phyloP scores from a whole-genome alignment of 2,329 filamentous ascomycete genomes.

The Teratosphaeria gauchensis region DNA sequence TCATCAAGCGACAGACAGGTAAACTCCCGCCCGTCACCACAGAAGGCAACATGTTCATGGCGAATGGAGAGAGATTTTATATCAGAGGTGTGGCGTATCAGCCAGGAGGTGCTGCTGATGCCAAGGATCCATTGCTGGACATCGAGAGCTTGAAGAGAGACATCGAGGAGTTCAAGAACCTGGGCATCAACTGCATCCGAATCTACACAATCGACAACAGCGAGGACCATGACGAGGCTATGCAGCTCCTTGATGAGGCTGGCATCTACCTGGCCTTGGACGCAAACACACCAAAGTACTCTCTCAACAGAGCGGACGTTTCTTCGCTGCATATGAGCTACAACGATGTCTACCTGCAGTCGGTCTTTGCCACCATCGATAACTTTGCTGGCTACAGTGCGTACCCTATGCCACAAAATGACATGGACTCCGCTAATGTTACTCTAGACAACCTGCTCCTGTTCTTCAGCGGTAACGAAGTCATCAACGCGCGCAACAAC shows the following conservation, averaged over 20 bases:
- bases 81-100: slow-evolving; percentile 49
- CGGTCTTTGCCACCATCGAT: slow-evolving; percentile 80
- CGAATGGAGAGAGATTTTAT: slow-evolving; percentile 36
- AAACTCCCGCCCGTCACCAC: slow-evolving; percentile 11
- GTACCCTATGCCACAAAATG: neutral
- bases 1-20: slow-evolving; percentile 4
- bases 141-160: slow-evolving; percentile 62
- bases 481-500: slow-evolving; percentile 54
- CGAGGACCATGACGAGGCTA: slow-evolving; percentile 70
- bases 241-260: slow-evolving; percentile 67
- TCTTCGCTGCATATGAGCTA: slow-evolving; percentile 42
- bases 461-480: slow-evolving; percentile 73
- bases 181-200: slow-evolving; percentile 74
- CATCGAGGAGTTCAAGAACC: slow-evolving; percentile 66
- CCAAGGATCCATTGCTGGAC: slow-evolving; percentile 67
- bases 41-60: neutral
- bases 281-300: slow-evolving; percentile 81
- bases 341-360: slow-evolving; percentile 61
- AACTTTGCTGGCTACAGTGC: slow-evolving; percentile 62
- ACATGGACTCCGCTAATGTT: neutral
- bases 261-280: slow-evolving; percentile 89
- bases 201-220: slow-evolving; percentile 93
- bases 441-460: slow-evolving; percentile 63
- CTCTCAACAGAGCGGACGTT: slow-evolving; percentile 66
- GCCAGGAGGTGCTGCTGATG: slow-evolving; percentile 49